A percentile compares a stretch with the other conserved stretches of the same genome.
Conservation (phyloP, 345 rosid species). For the Populus nigra region DNA sequence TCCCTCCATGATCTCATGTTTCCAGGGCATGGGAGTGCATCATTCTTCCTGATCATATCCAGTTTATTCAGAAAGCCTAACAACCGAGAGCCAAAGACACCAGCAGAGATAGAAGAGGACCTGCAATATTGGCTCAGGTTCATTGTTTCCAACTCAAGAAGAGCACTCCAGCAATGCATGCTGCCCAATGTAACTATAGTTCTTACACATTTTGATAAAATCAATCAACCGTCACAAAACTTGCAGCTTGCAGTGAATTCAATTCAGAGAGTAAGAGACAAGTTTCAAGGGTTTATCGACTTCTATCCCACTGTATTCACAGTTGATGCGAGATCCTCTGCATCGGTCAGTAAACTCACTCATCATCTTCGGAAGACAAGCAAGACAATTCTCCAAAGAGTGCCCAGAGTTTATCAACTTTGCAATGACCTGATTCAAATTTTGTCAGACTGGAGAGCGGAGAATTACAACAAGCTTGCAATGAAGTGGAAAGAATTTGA, state of each 20-base stretch:
- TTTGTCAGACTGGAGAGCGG: conserved; percentile 83
- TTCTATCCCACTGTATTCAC: conserved; percentile 81
- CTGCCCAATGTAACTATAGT: conserved; percentile 75
- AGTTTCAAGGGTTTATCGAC: conserved; percentile 77
- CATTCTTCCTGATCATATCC: conserved; percentile 67
- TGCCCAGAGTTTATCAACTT: conserved; percentile 86
- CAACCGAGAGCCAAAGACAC: conserved; percentile 75
- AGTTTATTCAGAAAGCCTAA: conserved; percentile 80
- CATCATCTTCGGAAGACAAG: conserved; percentile 68
- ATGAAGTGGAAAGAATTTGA: conserved; percentile 89
- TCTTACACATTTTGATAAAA: conserved; percentile 74
- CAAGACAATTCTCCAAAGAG: conserved; percentile 73
- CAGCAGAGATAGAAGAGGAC: conserved; percentile 80
- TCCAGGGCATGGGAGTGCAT: conserved; percentile 79
- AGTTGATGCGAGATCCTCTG: conserved; percentile 84
- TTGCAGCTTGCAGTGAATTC: conserved; percentile 52
- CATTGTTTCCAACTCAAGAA: conserved; percentile 76
- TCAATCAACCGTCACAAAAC: conserved; percentile 56
- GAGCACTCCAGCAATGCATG: conserved; percentile 70
- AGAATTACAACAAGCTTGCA: conserved; percentile 66
- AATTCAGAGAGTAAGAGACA: conserved; percentile 62
- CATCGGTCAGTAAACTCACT: conserved; percentile 71
- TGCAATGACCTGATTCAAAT: conserved; percentile 72
- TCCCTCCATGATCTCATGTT: conserved; percentile 95
- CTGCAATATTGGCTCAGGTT: conserved; percentile 89